phyloP scores from a whole-genome alignment of 495 filamentous ascomycete genomes.

The Lasiosphaeriaceae sp. region DNA sequence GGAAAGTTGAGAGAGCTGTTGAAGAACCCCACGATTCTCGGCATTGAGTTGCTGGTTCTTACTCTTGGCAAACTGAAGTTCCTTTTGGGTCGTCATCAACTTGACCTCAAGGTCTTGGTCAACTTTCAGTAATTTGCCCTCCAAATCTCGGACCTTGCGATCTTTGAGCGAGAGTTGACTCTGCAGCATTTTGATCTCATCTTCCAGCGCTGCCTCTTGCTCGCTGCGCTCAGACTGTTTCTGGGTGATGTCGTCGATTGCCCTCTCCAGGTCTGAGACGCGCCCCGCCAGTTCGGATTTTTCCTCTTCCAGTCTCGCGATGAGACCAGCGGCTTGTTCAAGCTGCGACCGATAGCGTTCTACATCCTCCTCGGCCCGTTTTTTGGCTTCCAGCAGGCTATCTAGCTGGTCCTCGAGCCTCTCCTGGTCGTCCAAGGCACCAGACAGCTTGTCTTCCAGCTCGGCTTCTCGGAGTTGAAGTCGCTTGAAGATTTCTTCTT shows the following conservation, averaged over 20 bases:
- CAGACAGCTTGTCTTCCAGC: constrained; percentile 84
- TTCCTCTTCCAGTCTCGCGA: constrained; percentile 76
- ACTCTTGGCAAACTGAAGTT: constrained; percentile 64
- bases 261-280: constrained; percentile 61
- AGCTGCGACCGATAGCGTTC: constrained; percentile 75
- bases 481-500: constrained; percentile 96
- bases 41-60: constrained; percentile 70
- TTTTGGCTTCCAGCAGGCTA: constrained; percentile 82
- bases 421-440: constrained; percentile 93
- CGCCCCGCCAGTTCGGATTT: constrained; percentile 69
- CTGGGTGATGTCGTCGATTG: constrained; percentile 62
- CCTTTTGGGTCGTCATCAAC: constrained; percentile 73
- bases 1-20: constrained; percentile 83
- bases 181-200: constrained; percentile 86
- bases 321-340: constrained; percentile 86
- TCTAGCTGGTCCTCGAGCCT: constrained; percentile 90
- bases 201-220: constrained; percentile 66
- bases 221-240: constrained; percentile 64
- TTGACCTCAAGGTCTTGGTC: constrained; percentile 92
- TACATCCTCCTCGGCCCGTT: constrained; percentile 79
- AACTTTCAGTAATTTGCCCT: constrained; percentile 74
- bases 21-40: constrained; percentile 80
- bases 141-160: constrained; percentile 83
- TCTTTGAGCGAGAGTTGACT: constrained; percentile 89
- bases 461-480: constrained; percentile 87